Evolutionary conservation across 2,329 filamentous ascomycete species (phyloP).

Genomic region (Gnomoniopsis smithogilvyi): DNA sequence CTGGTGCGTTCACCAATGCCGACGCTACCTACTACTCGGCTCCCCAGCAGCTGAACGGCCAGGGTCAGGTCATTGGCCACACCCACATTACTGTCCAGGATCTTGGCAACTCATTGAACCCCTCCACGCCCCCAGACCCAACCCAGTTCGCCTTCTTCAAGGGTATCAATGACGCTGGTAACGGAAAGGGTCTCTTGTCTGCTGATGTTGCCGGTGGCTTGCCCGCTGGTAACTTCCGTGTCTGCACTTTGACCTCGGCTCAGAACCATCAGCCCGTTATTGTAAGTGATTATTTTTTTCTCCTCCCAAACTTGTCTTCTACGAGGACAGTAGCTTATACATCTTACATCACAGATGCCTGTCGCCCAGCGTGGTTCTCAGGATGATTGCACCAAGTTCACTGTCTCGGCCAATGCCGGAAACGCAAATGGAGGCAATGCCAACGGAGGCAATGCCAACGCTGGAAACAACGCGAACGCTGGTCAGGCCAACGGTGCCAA

Average conservation of each 20-base stretch:
- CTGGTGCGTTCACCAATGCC: slow-evolving; percentile 60
- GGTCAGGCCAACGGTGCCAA: neutral
- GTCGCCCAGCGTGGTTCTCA: slow-evolving; percentile 37
- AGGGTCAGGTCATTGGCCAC: slow-evolving; percentile 55
- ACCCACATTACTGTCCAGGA: slow-evolving; percentile 59
- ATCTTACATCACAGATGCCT: slow-evolving; percentile 23
- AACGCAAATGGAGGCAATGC: slow-evolving; percentile 11
- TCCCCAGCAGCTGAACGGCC: slow-evolving; percentile 48
- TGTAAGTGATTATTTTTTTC: too few relatives aligned
- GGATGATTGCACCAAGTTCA: slow-evolving; percentile 38
- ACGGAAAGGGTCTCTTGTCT: slow-evolving; percentile 30
- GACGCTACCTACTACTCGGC: slow-evolving; percentile 56
- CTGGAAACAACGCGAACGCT: slow-evolving; percentile 9
- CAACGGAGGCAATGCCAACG: slow-evolving; percentile 14
- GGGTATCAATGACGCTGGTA: slow-evolving; percentile 31
- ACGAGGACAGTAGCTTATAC: too few relatives aligned
- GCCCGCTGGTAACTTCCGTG: slow-evolving; percentile 34
- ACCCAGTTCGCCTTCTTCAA: slow-evolving; percentile 38
- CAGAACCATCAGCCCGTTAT: slow-evolving; percentile 36
- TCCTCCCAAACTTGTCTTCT: too few relatives aligned
- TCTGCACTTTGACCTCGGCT: slow-evolving; percentile 35
- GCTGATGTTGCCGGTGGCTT: slow-evolving; percentile 31
- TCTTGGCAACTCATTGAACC: slow-evolving; percentile 49
- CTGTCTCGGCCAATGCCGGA: slow-evolving; percentile 22
- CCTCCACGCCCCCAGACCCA: slow-evolving; percentile 49